Evolutionary conservation across 139 green algal genomes (phyloP), one percentile per base, ranked within the genome.

Genomic region (Chlamydomonas sp.): DNA sequence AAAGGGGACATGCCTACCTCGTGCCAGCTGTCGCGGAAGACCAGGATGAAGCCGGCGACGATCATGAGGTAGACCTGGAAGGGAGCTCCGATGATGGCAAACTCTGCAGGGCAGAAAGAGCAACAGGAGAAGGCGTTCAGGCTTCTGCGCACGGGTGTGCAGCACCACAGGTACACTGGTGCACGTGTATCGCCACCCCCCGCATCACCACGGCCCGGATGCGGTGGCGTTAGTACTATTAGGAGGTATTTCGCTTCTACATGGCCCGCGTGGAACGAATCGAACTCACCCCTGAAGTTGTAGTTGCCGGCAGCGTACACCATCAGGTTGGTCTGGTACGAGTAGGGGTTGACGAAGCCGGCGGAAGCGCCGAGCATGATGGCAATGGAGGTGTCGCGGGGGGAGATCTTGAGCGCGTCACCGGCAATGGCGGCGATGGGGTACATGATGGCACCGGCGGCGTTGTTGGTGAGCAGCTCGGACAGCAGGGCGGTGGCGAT

Each of bases 261-360:
- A 49, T 49, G 31, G 31, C 31, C 31, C 31, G 31, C 31, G 31
- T 49, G 31, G 31, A 49, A 49, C 31, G 31, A 49, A 49, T 49
- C 31, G 31, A 49, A 49, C 31, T 49, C 31, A 49, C 31, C 31
- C 31, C 31, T 49, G 31, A 49, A 49, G 31, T 49, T 49, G 31
- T 49, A 49, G 31, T 49, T 49, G 31, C 31, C 31, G 31, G 31
- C 90, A 14, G 83, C 85, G 78, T 90, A 94, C 57, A 95, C 92
- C 94, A 96, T 96, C 57, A 96, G 89, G 90, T 96, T 95, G 80
- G 80, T 92, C 87, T 96, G 93, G 89, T 95, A 96, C 16, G 80
- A 79, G 88, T 93, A 94, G 49, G 92, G 94, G n/a, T 78, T 85
- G 63, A 91, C 87, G 85, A 92, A 94, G 74, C 75, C 85, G 0